These are phyloP conservation scores for Candida tammaniensis DNA, from an alignment of 805 yeast genomes.

Conservation along the genomic window DNA sequence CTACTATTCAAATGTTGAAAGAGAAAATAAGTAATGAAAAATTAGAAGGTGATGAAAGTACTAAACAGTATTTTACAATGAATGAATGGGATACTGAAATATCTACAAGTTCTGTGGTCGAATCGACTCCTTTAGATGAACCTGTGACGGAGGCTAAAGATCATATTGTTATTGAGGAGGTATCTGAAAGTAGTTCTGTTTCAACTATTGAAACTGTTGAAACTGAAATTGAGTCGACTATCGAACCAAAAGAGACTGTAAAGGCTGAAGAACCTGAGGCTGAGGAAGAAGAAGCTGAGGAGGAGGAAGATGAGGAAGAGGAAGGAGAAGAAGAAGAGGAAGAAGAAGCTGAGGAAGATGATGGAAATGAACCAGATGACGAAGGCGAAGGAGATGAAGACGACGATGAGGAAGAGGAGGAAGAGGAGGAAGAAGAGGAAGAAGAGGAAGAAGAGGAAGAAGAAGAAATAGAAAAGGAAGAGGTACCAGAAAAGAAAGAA, in stretches of 20 bases:
- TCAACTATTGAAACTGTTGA: slow-evolving; percentile 4
- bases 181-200: slow-evolving; percentile 6
- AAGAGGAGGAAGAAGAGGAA: slow-evolving; percentile 1
- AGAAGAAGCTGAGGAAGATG: slow-evolving; percentile 9
- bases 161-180: slow-evolving; percentile 10
- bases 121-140: slow-evolving; percentile 10
- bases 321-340: slow-evolving; percentile 3
- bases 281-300: slow-evolving; percentile 10
- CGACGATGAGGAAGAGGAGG: slow-evolving; percentile 1
- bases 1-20: slow-evolving; percentile 24
- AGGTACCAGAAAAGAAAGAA: not conserved
- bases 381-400: slow-evolving; percentile 3
- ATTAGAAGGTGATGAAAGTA: slow-evolving; percentile 20
- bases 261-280: slow-evolving; percentile 6
- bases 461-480: not conserved
- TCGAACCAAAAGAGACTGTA: slow-evolving; percentile 14
- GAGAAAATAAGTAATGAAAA: slow-evolving; percentile 25
- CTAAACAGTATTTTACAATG: slow-evolving; percentile 21
- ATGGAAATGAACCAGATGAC: slow-evolving; percentile 2
- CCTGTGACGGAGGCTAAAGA: slow-evolving; percentile 5
- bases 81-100: slow-evolving; percentile 16
- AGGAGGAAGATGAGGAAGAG: slow-evolving; percentile 11
- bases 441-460: slow-evolving; percentile 4
- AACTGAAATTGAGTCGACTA: slow-evolving; percentile 4
- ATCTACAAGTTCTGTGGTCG: not conserved